Evolutionary conservation across 2,329 filamentous ascomycete genomes (phyloP).

Genomic region (Mollisiaceae sp.): DNA sequence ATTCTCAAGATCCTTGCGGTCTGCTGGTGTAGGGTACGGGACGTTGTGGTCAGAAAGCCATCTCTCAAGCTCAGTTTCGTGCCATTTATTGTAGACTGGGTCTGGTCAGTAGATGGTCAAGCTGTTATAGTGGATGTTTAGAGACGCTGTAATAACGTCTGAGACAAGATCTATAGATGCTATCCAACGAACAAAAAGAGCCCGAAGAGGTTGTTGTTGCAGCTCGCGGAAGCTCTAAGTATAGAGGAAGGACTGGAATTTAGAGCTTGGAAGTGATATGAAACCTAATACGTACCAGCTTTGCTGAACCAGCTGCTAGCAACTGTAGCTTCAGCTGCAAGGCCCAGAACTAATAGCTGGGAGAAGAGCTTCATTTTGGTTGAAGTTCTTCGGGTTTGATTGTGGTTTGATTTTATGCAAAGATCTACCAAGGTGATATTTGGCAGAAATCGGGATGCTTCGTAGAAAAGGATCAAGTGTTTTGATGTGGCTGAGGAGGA

Average conservation of each 20-base stretch:
- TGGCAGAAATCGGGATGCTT: slow-evolving; percentile 11
- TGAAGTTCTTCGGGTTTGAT: slow-evolving; percentile 17
- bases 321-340: slow-evolving; percentile 72
- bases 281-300: slow-evolving; percentile 65
- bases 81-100: slow-evolving; percentile 97
- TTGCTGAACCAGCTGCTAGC: slow-evolving; percentile 88
- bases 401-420: slow-evolving; percentile 1
- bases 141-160: slow-evolving; percentile 5
- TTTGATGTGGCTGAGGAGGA: slow-evolving; percentile 1
- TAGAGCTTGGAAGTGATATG: slow-evolving; percentile 13
- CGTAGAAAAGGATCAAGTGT: slow-evolving; percentile 1
- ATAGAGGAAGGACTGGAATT: slow-evolving; percentile 18
- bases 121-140: background rate
- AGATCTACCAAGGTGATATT: slow-evolving; percentile 16
- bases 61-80: slow-evolving; percentile 94
- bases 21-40: slow-evolving; percentile 85
- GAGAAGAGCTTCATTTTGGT: slow-evolving; percentile 77
- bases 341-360: slow-evolving; percentile 70
- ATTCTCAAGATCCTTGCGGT: slow-evolving; percentile 92
- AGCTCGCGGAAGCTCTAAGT: slow-evolving; percentile 21
- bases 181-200: slow-evolving; percentile 6
- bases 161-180: slow-evolving; percentile 8
- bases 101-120: slow-evolving; percentile 35
- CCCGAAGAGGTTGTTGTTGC: slow-evolving; percentile 12
- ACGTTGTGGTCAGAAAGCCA: slow-evolving; percentile 95